Conservation (phyloP, 108 stramenopile species). For the Skeletonema marinoi region DNA sequence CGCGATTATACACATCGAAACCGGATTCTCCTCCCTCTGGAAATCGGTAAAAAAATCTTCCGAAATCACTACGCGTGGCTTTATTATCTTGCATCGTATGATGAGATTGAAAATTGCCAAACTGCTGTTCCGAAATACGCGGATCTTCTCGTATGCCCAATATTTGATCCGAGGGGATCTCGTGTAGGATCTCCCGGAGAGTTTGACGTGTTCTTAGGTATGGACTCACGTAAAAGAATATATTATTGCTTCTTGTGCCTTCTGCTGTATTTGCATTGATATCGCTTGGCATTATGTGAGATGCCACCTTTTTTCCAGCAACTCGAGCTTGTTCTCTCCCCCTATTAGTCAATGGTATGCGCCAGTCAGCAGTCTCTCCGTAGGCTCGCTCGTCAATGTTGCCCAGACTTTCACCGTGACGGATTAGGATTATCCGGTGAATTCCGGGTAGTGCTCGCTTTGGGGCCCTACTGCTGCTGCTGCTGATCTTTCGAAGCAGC, state of each 20-base stretch:
- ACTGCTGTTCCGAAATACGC: conserved; percentile 81
- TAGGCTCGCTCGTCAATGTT: conserved; percentile 77
- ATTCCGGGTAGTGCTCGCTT: background rate
- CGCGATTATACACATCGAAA: conserved; percentile 69
- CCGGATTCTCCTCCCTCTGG: conserved; percentile 62
- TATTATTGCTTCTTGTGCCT: conserved; percentile 36
- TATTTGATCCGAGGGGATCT: conserved; percentile 49
- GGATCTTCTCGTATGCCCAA: conserved; percentile 78
- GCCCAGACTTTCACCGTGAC: conserved; percentile 78
- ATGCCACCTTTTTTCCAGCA: conserved; percentile 1
- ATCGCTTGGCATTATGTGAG: background rate
- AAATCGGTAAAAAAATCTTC: conserved; percentile 70
- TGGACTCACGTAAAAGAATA: conserved; percentile 56
- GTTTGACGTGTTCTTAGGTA: conserved; percentile 66
- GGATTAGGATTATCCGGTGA: conserved; percentile 66
- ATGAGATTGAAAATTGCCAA: conserved; percentile 83
- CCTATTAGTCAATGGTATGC: conserved; percentile 58
- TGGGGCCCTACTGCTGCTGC: too few species aligned
- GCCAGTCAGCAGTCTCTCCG: conserved; percentile 70
- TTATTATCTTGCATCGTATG: conserved; percentile 60
- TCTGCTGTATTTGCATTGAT: background rate
- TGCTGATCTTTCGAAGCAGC: too few species aligned
- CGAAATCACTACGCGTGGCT: conserved; percentile 51
- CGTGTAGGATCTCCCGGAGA: conserved; percentile 39
- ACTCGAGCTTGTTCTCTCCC: conserved; percentile 29